Conservation (phyloP, 306 rosid species). For the Purshia tridentata region DNA sequence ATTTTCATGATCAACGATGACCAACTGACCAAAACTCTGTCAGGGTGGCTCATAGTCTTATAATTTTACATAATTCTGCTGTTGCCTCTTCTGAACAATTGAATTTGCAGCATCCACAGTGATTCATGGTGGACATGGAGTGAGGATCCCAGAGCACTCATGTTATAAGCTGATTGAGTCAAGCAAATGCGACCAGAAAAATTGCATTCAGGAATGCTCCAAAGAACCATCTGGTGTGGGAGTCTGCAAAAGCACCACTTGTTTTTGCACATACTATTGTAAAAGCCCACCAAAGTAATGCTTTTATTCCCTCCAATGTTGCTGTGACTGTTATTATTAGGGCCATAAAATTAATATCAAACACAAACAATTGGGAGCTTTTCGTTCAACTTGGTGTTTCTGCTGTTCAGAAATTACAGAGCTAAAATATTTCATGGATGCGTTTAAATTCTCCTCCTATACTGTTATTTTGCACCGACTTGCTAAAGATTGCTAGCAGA, state of each 20-base stretch:
- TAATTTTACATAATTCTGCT: not conserved
- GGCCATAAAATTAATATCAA: no score
- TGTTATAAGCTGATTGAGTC: conserved; percentile 36
- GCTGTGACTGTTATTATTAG: no score
- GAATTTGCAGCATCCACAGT: conserved; percentile 24
- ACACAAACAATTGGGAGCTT: no score
- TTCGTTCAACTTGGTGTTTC: no score
- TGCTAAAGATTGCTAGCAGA: no score
- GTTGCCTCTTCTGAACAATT: conserved; percentile 12
- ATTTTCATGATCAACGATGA: not conserved
- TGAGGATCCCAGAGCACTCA: conserved; percentile 49
- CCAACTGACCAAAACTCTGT: no score
- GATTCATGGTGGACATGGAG: conserved; percentile 23
- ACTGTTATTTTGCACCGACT: no score
- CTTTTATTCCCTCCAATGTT: no score
- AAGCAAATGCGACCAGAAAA: conserved; percentile 33
- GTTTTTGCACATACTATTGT: conserved; percentile 47
- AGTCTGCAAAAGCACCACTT: conserved; percentile 36
- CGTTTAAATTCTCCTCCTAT: no score
- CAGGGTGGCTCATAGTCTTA: no score
- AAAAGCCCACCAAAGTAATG: conserved; percentile 31
- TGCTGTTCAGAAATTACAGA: no score
- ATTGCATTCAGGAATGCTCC: conserved; percentile 45
- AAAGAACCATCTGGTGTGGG: conserved; percentile 38
- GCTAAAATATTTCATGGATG: no score